These are phyloP conservation scores for Geotrichum australiense DNA, from an alignment of 1,139 yeast species.

Conservation along the genomic window DNA sequence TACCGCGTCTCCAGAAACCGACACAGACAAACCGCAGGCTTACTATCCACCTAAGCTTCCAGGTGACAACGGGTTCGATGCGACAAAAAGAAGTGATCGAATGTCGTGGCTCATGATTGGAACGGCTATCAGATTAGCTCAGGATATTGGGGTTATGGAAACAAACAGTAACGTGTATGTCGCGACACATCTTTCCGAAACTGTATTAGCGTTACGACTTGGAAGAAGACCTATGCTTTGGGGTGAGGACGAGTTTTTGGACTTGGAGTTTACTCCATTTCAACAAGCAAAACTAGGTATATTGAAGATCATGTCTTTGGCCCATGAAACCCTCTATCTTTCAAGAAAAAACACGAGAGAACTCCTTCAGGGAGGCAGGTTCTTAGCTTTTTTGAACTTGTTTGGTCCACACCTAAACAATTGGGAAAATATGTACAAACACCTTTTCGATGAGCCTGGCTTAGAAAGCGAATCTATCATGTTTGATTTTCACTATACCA, in stretches of 20 bases:
- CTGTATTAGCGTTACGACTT: slow-evolving; percentile 37
- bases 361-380: slow-evolving; percentile 45
- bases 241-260: slow-evolving; percentile 30
- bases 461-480: slow-evolving; percentile 65
- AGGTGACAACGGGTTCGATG: slow-evolving; percentile 68
- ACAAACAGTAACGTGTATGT: slow-evolving; percentile 65
- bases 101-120: slow-evolving; percentile 96
- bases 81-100: slow-evolving; percentile 77
- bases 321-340: slow-evolving; percentile 74
- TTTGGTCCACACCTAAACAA: slow-evolving; percentile 69
- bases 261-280: slow-evolving; percentile 46
- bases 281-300: slow-evolving; percentile 78
- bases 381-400: slow-evolving; percentile 62
- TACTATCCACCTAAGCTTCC: slow-evolving; percentile 16
- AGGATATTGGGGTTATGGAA: slow-evolving; percentile 77
- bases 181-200: slow-evolving; percentile 81
- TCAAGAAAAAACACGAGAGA: slow-evolving; percentile 34
- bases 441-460: slow-evolving; percentile 47
- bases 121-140: slow-evolving; percentile 77
- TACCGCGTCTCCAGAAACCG: slow-evolving; percentile 1
- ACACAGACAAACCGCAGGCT: slow-evolving; percentile 15
- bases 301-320: slow-evolving; percentile 69
- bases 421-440: slow-evolving; percentile 65
- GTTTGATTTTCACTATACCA: slow-evolving; percentile 78
- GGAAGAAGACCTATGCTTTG: slow-evolving; percentile 35